A percentile compares a stretch with the other conserved stretches of the same genome.
Conservation (phyloP, 176 grass and related monocot species). For the Oryza punctata region DNA sequence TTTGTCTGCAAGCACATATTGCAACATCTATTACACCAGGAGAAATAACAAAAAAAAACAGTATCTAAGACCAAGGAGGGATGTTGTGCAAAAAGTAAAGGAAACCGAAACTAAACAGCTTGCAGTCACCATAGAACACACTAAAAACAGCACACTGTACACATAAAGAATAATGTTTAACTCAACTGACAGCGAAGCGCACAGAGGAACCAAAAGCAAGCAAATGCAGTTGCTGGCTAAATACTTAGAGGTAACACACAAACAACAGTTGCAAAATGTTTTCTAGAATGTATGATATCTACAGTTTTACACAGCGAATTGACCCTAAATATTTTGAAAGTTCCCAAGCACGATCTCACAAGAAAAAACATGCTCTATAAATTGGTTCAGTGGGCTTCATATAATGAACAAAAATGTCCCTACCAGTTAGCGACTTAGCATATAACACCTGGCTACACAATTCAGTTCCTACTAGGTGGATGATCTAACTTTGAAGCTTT, state of each 20-base stretch:
- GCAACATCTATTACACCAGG: conserved; percentile 21
- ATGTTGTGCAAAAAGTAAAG: background rate
- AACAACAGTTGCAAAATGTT: background rate
- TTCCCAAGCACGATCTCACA: conserved; percentile 11
- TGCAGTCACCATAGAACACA: background rate
- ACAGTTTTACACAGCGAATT: background rate
- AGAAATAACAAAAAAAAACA: conserved; percentile 27
- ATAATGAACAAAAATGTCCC: background rate
- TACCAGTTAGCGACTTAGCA: background rate
- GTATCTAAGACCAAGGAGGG: background rate
- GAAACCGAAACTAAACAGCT: background rate
- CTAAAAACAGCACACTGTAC: background rate
- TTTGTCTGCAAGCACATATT: conserved; percentile 86
- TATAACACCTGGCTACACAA: too few species aligned
- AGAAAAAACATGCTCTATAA: background rate
- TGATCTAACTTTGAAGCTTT: background rate
- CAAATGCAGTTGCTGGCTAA: background rate
- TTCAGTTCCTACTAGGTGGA: background rate
- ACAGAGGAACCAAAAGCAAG: background rate
- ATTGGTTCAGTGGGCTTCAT: background rate
- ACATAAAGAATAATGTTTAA: background rate
- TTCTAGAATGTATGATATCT: background rate
- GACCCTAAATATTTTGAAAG: background rate
- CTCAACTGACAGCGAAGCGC: background rate
- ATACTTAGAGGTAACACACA: background rate